Base-by-base conservation (phyloP, 2,329 filamentous ascomycete genomes). In the Fusarium aywerte region DNA sequence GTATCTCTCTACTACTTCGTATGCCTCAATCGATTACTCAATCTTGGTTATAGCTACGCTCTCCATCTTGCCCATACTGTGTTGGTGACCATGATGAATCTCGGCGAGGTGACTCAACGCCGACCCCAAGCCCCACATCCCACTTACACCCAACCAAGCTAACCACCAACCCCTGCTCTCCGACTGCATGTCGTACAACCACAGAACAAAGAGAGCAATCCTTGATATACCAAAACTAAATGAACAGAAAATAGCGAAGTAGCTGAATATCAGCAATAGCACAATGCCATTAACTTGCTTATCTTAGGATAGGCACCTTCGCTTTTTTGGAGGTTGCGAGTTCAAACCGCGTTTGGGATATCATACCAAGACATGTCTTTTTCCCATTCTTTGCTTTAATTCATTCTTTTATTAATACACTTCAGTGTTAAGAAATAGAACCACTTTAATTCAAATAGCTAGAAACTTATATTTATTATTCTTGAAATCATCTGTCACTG, bases 101-200 rank as follows among this genome's bases (percentile, higher is more conserved):
- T 18, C 58, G 58, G 58, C 8, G 58, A 39, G 47, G 48, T 62
- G 60, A 63, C 32, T 63, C 58, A 63, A 63, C 32, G 21, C 36
- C 18, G 36, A 10, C 23, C 3, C 23, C n/a, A 7, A 10, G 21
- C 57, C 49, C 49, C 59, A 62, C 58, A n/a, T 16, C 21, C 16
- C 10, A 15, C 58, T 35, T 39, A 39, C 38, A 57, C 31, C 27
- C 40, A 48, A 27, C 31, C 36, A 39, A 9, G 18, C 47, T 29
- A 33, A 13, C 27, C 16, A 20, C n/a, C 29, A 9, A 33, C 9
- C 21, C 5, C 4, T 18, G 13, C 36, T 39, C 1, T 27, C 27
- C 8, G 5, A 18, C 11, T 27, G 8, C 7, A 18, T 13, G 25
- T 1, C 23, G 16, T 36, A 3, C 33, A 32, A 31, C 35, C 4